phyloP scores from a whole-genome alignment of 2,329 filamentous ascomycete species.

The Coniella vitis region DNA sequence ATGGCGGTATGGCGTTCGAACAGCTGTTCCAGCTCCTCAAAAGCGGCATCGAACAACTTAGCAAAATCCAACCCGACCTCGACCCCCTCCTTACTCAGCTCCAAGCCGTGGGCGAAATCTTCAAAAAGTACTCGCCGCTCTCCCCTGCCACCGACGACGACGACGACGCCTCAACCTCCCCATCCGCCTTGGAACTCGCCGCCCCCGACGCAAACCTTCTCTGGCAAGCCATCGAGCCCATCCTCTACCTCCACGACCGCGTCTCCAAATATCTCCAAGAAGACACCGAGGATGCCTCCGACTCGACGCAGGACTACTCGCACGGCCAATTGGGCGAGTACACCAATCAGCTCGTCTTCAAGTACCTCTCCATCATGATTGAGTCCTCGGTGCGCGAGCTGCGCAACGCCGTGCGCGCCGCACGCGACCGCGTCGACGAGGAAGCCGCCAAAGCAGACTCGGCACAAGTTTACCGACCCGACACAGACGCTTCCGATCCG shows the following conservation, averaged over 20 bases:
- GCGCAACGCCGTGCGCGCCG: slow-evolving; percentile 24
- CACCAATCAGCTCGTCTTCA: slow-evolving; percentile 25
- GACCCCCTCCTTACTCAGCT: slow-evolving; percentile 21
- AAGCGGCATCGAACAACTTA: slow-evolving; percentile 19
- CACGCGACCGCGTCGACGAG: slow-evolving; percentile 24
- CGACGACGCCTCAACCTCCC: not conserved
- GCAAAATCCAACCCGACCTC: slow-evolving; percentile 18
- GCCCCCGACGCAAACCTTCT: slow-evolving; percentile 20
- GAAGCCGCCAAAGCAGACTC: slow-evolving; percentile 24
- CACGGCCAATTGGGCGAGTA: slow-evolving; percentile 23
- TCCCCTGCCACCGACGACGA: not conserved
- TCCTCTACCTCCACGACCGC: slow-evolving; percentile 25
- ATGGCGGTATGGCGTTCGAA: slow-evolving; percentile 24
- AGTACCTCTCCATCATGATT: slow-evolving; percentile 24
- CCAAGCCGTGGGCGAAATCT: slow-evolving; percentile 23
- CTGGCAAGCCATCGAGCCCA: slow-evolving; percentile 25
- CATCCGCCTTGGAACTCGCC: not conserved
- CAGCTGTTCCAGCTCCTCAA: slow-evolving; percentile 25
- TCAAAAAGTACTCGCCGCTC: slow-evolving; percentile 19
- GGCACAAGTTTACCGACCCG: slow-evolving; percentile 22
- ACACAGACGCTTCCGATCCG: slow-evolving; percentile 38
- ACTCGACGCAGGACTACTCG: slow-evolving; percentile 18
- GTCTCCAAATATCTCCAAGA: slow-evolving; percentile 25
- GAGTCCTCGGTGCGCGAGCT: slow-evolving; percentile 25
- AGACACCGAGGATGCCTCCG: slow-evolving; percentile 21